Conservation (phyloP, 2,329 filamentous ascomycete genomes). For the Raffaelea deltoideospora region DNA sequence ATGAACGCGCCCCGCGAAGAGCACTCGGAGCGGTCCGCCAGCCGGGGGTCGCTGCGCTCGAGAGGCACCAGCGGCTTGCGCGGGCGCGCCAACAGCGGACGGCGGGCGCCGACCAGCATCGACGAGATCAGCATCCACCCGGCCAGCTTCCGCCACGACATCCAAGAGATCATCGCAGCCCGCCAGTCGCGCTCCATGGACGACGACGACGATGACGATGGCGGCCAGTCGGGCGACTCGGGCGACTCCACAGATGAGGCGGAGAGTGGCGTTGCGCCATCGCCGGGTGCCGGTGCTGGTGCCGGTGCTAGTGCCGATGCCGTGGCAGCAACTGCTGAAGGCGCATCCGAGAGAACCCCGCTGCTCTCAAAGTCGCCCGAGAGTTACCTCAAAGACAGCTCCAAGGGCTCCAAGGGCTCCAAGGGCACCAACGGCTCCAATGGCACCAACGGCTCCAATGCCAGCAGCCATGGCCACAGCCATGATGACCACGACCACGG, state of each 20-base stretch:
- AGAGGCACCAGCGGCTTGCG: constrained; percentile 22
- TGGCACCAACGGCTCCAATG: constrained; percentile 14
- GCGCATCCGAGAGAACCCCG: constrained; percentile 23
- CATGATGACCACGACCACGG: constrained; percentile 11
- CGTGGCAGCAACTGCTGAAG: constrained; percentile 10
- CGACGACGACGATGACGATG: constrained; percentile 34
- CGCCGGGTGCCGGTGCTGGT: neutral
- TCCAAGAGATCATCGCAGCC: constrained; percentile 65
- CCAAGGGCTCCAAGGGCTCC: constrained; percentile 8
- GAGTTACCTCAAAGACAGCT: no score
- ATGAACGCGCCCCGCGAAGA: constrained; percentile 9
- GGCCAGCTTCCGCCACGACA: constrained; percentile 78
- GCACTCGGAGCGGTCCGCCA: constrained; percentile 8
- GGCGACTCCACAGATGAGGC: constrained; percentile 24
- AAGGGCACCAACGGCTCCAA: constrained; percentile 7
- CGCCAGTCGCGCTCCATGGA: constrained; percentile 44
- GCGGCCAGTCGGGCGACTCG: no score
- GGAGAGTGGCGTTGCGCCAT: constrained; percentile 8
- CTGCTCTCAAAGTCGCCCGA: constrained; percentile 15
- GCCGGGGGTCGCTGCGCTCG: constrained; percentile 12
- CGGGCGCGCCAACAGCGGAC: constrained; percentile 30
- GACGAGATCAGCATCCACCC: constrained; percentile 74
- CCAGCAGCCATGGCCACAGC: constrained; percentile 12
- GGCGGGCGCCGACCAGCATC: constrained; percentile 47
- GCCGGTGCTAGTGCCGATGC: neutral